phyloP scores from a whole-genome alignment of 1,139 yeast species.

The Suhomyces panamericanus region DNA sequence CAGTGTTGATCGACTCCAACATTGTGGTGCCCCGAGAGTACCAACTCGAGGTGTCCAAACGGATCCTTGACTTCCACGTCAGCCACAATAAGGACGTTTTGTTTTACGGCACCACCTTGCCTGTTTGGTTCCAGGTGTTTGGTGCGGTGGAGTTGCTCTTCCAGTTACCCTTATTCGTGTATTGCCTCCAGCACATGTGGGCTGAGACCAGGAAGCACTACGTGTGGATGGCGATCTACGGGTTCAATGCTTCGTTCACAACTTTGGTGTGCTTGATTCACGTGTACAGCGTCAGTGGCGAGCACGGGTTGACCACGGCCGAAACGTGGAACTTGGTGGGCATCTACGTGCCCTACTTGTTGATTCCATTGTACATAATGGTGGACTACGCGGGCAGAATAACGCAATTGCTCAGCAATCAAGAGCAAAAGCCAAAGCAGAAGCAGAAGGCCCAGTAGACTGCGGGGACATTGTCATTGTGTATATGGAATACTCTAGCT shows the following conservation, averaged over 20 bases:
- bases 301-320: slow-evolving; percentile 32
- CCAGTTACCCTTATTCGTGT: slow-evolving; percentile 76
- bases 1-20: slow-evolving; percentile 71
- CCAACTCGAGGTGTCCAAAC: slow-evolving; percentile 48
- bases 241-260: slow-evolving; percentile 74
- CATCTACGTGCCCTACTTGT: slow-evolving; percentile 65
- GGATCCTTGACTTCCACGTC: slow-evolving; percentile 59
- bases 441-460: slow-evolving; percentile 1
- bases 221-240: slow-evolving; percentile 61
- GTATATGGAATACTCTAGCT: not conserved
- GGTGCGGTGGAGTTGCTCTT: slow-evolving; percentile 69
- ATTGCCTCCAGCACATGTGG: slow-evolving; percentile 29
- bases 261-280: slow-evolving; percentile 63
- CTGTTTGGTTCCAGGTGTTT: slow-evolving; percentile 72
- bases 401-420: slow-evolving; percentile 4
- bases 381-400: slow-evolving; percentile 35
- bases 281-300: slow-evolving; percentile 34
- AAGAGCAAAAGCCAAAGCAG: slow-evolving; percentile 6
- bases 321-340: slow-evolving; percentile 47
- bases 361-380: slow-evolving; percentile 61
- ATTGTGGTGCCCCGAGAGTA: slow-evolving; percentile 60
- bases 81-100: slow-evolving; percentile 68
- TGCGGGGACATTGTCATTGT: not conserved
- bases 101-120: slow-evolving; percentile 41
- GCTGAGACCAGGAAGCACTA: slow-evolving; percentile 34